A percentile compares a stretch with the other conserved stretches of the same genome.
These are phyloP conservation scores for Coriolopsis trogii DNA, from an alignment of 1,284 basidiomycete species.

Conservation along the genomic window DNA sequence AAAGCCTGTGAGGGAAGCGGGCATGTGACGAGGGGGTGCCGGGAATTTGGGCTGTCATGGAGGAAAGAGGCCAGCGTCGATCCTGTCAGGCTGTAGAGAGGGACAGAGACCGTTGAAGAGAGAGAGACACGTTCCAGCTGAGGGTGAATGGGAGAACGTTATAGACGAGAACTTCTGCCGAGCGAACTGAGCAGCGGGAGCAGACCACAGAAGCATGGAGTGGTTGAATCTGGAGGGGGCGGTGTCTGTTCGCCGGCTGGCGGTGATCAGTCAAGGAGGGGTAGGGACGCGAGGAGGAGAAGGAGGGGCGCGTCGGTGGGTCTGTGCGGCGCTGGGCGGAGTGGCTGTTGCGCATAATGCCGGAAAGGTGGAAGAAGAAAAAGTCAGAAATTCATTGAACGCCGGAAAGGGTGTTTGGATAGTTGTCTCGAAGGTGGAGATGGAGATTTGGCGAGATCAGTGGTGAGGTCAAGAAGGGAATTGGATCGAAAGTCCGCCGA, in stretches of 20 bases:
- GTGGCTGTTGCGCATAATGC: conserved; percentile 13
- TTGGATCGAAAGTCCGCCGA: conserved; percentile 24
- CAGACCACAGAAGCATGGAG: conserved; percentile 14
- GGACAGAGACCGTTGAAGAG: conserved; percentile 12
- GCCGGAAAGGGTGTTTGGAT: conserved; percentile 11
- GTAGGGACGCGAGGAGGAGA: conserved; percentile 3
- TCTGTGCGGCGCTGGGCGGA: conserved; percentile 4
- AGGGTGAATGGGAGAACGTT: conserved; percentile 16
- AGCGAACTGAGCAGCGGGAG: conserved; percentile 22
- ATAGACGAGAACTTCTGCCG: conserved; percentile 25
- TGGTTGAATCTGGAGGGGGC: conserved; percentile 20
- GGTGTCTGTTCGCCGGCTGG: conserved; percentile 15
- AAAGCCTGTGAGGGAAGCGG: conserved; percentile 21
- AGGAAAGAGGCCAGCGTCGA: conserved; percentile 27
- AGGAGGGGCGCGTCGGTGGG: not conserved
- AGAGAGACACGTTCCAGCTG: conserved; percentile 9
- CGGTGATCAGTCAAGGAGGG: conserved; percentile 27
- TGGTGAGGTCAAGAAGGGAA: conserved; percentile 13
- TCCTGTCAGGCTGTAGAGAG: conserved; percentile 20
- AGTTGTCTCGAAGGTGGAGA: conserved; percentile 13
- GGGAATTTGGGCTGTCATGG: conserved; percentile 12
- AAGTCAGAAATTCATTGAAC: conserved; percentile 18
- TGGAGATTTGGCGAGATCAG: conserved; percentile 21
- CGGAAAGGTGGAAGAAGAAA: conserved; percentile 4
- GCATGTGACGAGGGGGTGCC: conserved; percentile 26